phyloP scores from a whole-genome alignment of 164 flowering plant genomes.

The Cinnamomum micranthum region DNA sequence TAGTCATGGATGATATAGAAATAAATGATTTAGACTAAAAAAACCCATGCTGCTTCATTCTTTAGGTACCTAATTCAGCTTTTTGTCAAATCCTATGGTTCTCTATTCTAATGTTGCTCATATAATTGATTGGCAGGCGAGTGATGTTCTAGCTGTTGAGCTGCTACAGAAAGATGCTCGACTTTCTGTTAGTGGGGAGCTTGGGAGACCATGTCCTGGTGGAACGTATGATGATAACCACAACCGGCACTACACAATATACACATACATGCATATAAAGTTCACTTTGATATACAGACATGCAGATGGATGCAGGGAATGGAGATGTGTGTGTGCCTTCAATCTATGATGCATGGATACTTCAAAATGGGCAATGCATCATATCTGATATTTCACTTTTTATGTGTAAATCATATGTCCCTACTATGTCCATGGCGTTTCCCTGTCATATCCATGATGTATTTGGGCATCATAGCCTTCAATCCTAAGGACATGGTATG shows the following conservation, averaged over 20 bases:
- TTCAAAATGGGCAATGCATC: too few relatives aligned
- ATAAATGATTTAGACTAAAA: conserved; percentile 66
- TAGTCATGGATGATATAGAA: background rate
- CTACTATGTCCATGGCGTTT: too few relatives aligned
- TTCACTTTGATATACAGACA: background rate
- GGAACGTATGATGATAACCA: conserved; percentile 61
- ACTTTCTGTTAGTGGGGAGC: conserved; percentile 83
- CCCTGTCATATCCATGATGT: too few relatives aligned
- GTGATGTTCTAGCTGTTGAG: conserved; percentile 98
- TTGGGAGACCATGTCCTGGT: conserved; percentile 84
- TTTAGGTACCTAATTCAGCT: conserved; percentile 57
- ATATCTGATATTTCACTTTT: too few relatives aligned
- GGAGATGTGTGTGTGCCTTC: background rate
- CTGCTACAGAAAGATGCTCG: conserved; percentile 92
- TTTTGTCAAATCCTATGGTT: background rate
- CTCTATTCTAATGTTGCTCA: background rate
- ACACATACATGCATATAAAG: background rate
- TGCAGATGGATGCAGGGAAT: background rate
- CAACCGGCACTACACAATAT: background rate
- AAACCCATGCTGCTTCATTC: conserved; percentile 83
- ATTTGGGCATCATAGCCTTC: too few relatives aligned
- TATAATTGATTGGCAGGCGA: conserved; percentile 54
- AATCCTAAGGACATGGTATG: too few relatives aligned
- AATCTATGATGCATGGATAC: background rate
- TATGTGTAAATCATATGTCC: too few relatives aligned